These are phyloP conservation scores for Jamesozyma piceae DNA, from an alignment of 805 yeast genomes.

Conservation along the genomic window DNA sequence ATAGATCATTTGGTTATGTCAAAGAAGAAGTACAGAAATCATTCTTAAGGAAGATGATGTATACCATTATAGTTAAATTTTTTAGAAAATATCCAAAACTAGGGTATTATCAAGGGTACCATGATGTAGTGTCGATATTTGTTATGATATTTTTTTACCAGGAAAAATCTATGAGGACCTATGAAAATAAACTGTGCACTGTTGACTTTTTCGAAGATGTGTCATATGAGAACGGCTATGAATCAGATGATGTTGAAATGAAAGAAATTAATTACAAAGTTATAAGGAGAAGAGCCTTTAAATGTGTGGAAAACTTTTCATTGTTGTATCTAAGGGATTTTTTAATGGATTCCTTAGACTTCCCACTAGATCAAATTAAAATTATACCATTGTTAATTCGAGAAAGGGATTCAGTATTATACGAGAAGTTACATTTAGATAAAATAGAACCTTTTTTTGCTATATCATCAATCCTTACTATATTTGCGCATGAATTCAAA, in stretches of 20 bases:
- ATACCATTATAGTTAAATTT: conserved; percentile 40
- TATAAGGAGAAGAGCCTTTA: conserved; percentile 24
- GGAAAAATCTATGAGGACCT: not conserved
- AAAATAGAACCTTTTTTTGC: conserved; percentile 56
- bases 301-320: conserved; percentile 47
- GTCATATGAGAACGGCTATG: not conserved
- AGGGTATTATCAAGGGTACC: conserved; percentile 86
- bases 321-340: conserved; percentile 67
- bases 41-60: conserved; percentile 18
- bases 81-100: conserved; percentile 53
- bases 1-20: conserved; percentile 48
- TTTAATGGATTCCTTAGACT: conserved; percentile 62
- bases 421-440: conserved; percentile 26
- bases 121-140: conserved; percentile 69
- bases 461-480: conserved; percentile 66
- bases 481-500: conserved; percentile 63
- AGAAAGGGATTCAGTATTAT: conserved; percentile 38
- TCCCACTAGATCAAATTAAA: conserved; percentile 55
- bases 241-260: not conserved
- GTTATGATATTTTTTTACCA: conserved; percentile 39
- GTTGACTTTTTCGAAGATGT: not conserved
- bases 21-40: conserved; percentile 14
- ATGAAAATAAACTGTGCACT: not conserved
- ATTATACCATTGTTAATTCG: conserved; percentile 57
- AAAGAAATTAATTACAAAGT: conserved; percentile 16